A percentile compares a stretch with the other conserved stretches of the same genome.
Evolutionary conservation across 1,139 yeast species (phyloP).

Genomic region (Pneumocystis carinii): DNA sequence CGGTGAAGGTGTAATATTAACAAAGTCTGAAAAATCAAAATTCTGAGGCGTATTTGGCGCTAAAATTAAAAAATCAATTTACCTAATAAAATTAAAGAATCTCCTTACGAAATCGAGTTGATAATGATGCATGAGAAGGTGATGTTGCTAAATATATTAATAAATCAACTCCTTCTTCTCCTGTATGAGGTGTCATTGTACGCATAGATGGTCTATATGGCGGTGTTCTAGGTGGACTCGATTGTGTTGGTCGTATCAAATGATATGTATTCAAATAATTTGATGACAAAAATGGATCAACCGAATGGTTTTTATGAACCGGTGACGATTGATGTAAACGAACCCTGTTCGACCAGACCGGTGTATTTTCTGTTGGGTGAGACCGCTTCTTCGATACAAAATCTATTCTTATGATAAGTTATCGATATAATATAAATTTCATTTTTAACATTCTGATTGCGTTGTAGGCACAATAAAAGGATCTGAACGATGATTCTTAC

Average conservation of each 20-base stretch:
- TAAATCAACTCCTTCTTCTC: conserved; percentile 68
- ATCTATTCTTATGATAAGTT: too few relatives aligned
- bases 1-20: conserved; percentile 67
- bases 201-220: conserved; percentile 5
- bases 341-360: background rate
- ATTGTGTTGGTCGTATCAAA: conserved; percentile 1
- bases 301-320: background rate
- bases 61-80: conserved; percentile 9
- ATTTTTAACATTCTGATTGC: background rate
- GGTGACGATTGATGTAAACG: background rate
- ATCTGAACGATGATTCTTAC: background rate
- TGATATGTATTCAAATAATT: background rate
- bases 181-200: conserved; percentile 7
- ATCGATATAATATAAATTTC: too few relatives aligned
- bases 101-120: conserved; percentile 4
- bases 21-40: conserved; percentile 70
- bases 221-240: background rate
- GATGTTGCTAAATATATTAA: conserved; percentile 73
- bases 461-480: background rate
- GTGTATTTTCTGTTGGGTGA: too few relatives aligned
- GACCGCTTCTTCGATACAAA: too few relatives aligned
- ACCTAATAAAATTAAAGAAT: background rate
- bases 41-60: background rate
- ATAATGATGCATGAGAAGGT: conserved; percentile 40
- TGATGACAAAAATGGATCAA: background rate